A percentile compares a stretch with the other conserved stretches of the same genome.
Conservation (phyloP, 108 stramenopile genomes). For the Nannochloropsis granulata region DNA sequence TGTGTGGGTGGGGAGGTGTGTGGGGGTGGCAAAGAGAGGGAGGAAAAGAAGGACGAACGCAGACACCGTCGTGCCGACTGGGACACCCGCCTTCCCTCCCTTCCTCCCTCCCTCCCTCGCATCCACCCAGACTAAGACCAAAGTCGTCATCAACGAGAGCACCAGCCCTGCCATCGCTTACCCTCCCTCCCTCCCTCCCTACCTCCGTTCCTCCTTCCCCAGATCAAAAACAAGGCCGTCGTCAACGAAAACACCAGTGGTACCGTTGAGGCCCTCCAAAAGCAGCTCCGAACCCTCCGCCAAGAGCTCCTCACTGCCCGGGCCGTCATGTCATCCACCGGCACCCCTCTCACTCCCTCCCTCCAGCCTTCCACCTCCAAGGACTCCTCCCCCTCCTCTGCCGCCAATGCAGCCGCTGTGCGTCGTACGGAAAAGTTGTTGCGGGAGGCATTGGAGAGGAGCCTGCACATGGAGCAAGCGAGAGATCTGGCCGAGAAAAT, state of each 20-base stretch:
- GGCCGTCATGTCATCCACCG: neutral
- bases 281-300: conserved; percentile 10
- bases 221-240: conserved; percentile 28
- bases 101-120: too few relatives aligned
- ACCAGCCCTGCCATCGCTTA: neutral
- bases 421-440: neutral
- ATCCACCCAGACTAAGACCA: too few relatives aligned
- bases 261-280: conserved; percentile 25
- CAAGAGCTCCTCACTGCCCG: neutral
- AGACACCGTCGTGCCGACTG: too few relatives aligned
- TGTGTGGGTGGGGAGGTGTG: too few relatives aligned
- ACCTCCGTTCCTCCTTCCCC: neutral
- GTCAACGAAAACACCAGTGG: conserved; percentile 35
- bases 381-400: neutral
- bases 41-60: too few relatives aligned
- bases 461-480: neutral
- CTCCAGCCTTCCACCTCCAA: neutral
- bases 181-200: neutral
- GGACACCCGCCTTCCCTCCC: too few relatives aligned
- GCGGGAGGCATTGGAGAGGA: neutral
- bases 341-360: neutral
- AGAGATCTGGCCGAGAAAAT: neutral
- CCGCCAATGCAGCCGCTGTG: neutral
- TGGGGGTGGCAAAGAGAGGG: too few relatives aligned
- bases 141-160: neutral